Evolutionary conservation across 495 filamentous ascomycete genomes (phyloP).

Genomic region (Jackrogersella minutella): DNA sequence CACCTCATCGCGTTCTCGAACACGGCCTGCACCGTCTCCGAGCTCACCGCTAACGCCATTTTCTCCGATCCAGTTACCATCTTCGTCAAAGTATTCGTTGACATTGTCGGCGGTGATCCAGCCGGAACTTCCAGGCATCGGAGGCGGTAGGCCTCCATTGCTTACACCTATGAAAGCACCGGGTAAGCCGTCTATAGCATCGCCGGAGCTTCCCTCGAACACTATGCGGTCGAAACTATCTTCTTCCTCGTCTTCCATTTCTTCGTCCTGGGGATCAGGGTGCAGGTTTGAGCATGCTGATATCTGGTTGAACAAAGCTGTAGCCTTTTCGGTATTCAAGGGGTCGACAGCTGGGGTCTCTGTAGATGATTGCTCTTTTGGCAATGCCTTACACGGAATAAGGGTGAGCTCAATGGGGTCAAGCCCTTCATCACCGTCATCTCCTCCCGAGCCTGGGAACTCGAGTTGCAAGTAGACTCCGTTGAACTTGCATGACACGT

Average conservation of each 20-base stretch:
- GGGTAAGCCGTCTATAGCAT: slow-evolving; percentile 55
- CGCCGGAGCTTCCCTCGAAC: slow-evolving; percentile 62
- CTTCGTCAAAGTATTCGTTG: slow-evolving; percentile 70
- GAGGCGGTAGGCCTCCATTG: slow-evolving; percentile 70
- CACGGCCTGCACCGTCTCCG: slow-evolving; percentile 54
- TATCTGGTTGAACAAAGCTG: slow-evolving; percentile 77
- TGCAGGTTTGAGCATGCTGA: slow-evolving; percentile 89
- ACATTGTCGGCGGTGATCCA: slow-evolving; percentile 99
- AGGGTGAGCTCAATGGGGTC: slow-evolving; percentile 77
- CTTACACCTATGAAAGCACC: slow-evolving; percentile 52
- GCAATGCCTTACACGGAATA: slow-evolving; percentile 58
- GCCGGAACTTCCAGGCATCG: slow-evolving; percentile 83
- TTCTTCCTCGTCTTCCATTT: slow-evolving; percentile 62
- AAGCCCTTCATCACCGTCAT: slow-evolving; percentile 72
- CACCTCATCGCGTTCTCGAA: slow-evolving; percentile 52
- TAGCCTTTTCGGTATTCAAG: slow-evolving; percentile 45
- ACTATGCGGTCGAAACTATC: slow-evolving; percentile 60
- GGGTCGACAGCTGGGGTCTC: slow-evolving; percentile 32
- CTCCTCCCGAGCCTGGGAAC: slow-evolving; percentile 60
- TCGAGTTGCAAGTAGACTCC: slow-evolving; percentile 82
- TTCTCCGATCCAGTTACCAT: slow-evolving; percentile 64
- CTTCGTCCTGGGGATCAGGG: slow-evolving; percentile 72
- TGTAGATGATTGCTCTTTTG: slow-evolving; percentile 13
- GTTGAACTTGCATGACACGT: slow-evolving; percentile 33
- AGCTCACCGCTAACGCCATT: slow-evolving; percentile 51